Conservation (phyloP, 2,329 filamentous ascomycete species). For the Arthrobotrys sinensis region DNA sequence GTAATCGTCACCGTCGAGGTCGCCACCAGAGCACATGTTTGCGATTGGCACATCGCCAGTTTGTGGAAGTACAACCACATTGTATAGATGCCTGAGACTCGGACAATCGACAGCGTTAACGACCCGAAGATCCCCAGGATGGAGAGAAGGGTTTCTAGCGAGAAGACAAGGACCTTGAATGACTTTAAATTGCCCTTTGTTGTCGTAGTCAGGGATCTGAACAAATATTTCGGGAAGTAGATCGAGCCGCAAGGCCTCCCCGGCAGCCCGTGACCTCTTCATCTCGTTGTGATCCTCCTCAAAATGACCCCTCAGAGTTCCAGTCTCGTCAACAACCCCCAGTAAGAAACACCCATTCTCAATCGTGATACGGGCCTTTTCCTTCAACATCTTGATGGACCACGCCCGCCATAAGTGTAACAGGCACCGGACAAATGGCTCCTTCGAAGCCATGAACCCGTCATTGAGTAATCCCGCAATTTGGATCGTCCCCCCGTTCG, state of each 20-base stretch:
- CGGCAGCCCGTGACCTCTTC: constrained; percentile 66
- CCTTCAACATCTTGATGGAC: constrained; percentile 90
- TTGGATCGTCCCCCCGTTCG: constrained; percentile 82
- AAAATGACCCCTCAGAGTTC: constrained; percentile 79
- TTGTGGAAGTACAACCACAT: constrained; percentile 90
- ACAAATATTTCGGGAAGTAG: constrained; percentile 88
- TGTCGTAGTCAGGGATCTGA: constrained; percentile 77
- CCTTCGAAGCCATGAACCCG: constrained; percentile 81
- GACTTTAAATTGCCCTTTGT: constrained; percentile 73
- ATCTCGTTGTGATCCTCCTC: constrained; percentile 66
- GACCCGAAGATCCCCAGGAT: constrained; percentile 90
- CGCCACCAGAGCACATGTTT: constrained; percentile 95
- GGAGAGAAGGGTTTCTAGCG: constrained; percentile 92
- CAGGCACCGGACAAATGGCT: constrained; percentile 86
- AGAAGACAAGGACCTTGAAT: constrained; percentile 85
- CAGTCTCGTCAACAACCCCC: constrained; percentile 89
- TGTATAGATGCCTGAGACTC: constrained; percentile 80
- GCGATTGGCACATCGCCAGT: constrained; percentile 86
- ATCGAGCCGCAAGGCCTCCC: constrained; percentile 69
- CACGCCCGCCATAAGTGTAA: constrained; percentile 88
- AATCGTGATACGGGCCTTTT: constrained; percentile 88
- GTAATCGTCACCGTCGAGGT: constrained; percentile 96
- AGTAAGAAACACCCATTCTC: constrained; percentile 88
- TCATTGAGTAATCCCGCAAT: constrained; percentile 83
- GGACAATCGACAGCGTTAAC: constrained; percentile 85